Conservation (phyloP, 768 basidiomycete genomes). For the Rhodocollybia butyracea region DNA sequence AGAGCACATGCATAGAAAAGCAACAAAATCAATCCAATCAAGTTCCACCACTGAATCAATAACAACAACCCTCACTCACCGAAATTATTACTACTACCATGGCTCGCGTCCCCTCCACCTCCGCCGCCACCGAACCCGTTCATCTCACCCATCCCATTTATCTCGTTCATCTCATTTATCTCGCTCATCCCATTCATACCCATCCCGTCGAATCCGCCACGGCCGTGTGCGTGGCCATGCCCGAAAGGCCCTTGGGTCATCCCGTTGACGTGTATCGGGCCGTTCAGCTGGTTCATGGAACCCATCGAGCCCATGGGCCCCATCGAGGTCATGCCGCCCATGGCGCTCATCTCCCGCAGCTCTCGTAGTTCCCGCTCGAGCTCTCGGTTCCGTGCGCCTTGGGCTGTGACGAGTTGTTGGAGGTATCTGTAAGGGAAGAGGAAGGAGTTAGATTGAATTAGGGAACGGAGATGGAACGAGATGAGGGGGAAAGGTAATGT, state of each 20-base stretch:
- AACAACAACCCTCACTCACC: background rate
- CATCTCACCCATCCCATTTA: background rate
- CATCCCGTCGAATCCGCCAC: no score
- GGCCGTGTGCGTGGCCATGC: background rate
- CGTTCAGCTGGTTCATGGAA: background rate
- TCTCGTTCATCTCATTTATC: background rate
- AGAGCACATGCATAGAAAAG: background rate
- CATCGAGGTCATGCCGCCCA: background rate
- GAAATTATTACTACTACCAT: background rate
- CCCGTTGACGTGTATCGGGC: background rate
- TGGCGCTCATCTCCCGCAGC: constrained; percentile 23
- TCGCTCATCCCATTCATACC: no score
- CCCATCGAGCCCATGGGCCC: background rate
- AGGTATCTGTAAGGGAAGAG: constrained; percentile 76
- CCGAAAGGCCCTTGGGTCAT: background rate
- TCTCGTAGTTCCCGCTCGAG: constrained; percentile 67
- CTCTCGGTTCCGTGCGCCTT: constrained; percentile 75
- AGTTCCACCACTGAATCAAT: background rate
- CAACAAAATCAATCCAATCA: background rate
- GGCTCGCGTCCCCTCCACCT: background rate
- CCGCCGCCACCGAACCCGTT: background rate
- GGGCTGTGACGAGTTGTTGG: constrained; percentile 80
- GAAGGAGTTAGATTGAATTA: no score
- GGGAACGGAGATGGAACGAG: no score
- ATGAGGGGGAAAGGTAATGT: no score